Conservation (phyloP, 441 rosid genomes). For the Gossypium davidsonii region DNA sequence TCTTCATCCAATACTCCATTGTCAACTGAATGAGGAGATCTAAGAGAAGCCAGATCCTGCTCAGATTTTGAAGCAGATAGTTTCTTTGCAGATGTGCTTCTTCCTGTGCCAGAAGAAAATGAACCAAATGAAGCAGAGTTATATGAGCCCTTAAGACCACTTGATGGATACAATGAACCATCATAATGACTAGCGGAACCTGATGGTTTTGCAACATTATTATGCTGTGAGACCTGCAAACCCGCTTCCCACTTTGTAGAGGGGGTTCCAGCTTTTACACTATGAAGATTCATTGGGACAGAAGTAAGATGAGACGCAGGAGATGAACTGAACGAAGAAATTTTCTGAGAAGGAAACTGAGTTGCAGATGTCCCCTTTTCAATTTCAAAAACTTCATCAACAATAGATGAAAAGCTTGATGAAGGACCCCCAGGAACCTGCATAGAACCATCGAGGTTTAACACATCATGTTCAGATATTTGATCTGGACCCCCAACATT, state of each 20-base stretch:
- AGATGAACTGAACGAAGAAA: slow-evolving; percentile 39
- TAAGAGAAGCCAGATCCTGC: slow-evolving; percentile 69
- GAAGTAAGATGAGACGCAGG: slow-evolving; percentile 58
- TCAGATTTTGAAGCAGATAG: slow-evolving; percentile 64
- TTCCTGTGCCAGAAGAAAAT: slow-evolving; percentile 48
- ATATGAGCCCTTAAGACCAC: slow-evolving; percentile 40
- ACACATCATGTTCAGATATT: slow-evolving; percentile 44
- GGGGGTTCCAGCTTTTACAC: slow-evolving; percentile 38
- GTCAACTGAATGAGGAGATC: slow-evolving; percentile 57
- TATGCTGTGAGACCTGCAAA: slow-evolving; percentile 34
- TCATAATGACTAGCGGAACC: slow-evolving; percentile 29
- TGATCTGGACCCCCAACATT: slow-evolving; percentile 40
- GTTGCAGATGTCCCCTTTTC: slow-evolving; percentile 57
- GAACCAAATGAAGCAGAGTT: slow-evolving; percentile 52
- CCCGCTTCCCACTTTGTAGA: slow-evolving; percentile 63
- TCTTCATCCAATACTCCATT: slow-evolving; percentile 48
- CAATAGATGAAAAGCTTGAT: slow-evolving; percentile 75
- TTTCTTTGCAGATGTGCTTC: slow-evolving; percentile 40
- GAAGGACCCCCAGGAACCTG: slow-evolving; percentile 48
- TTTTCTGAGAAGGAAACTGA: slow-evolving; percentile 42
- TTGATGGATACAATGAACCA: slow-evolving; percentile 41
- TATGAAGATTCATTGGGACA: slow-evolving; percentile 33
- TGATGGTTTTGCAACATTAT: slow-evolving; percentile 33
- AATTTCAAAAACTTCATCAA: slow-evolving; percentile 92
- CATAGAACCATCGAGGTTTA: slow-evolving; percentile 44